These are phyloP conservation scores for Capillidium heterosporum DNA, from an alignment of 371 early-diverging fungal genomes.

Conservation along the genomic window DNA sequence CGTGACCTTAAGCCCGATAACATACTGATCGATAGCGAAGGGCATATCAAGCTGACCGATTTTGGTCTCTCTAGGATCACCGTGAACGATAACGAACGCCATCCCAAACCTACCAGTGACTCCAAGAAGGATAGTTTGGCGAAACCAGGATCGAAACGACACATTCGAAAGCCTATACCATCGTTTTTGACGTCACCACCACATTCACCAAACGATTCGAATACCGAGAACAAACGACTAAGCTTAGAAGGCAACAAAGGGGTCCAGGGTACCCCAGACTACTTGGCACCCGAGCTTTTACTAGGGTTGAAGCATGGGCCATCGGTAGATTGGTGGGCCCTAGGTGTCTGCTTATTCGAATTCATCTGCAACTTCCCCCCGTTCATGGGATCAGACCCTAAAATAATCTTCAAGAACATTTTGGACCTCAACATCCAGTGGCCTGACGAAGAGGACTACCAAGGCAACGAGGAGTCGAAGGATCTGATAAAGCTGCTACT, in stretches of 20 bases:
- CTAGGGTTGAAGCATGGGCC: slow-evolving; percentile 72
- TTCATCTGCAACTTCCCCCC: slow-evolving; percentile 78
- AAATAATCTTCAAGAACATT: slow-evolving; percentile 70
- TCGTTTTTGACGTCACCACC: slow-evolving; percentile 9
- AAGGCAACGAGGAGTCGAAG: slow-evolving; percentile 25
- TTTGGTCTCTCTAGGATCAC: slow-evolving; percentile 75
- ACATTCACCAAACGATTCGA: neutral
- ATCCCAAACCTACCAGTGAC: neutral
- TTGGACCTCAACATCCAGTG: slow-evolving; percentile 43
- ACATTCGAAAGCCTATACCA: slow-evolving; percentile 6
- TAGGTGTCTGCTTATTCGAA: slow-evolving; percentile 79
- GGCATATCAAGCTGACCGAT: slow-evolving; percentile 82
- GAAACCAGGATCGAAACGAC: slow-evolving; percentile 5
- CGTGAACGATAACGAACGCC: slow-evolving; percentile 13
- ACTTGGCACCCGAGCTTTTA: slow-evolving; percentile 89
- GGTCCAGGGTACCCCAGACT: slow-evolving; percentile 84
- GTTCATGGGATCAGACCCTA: slow-evolving; percentile 63
- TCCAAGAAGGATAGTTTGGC: neutral
- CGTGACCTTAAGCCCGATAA: slow-evolving; percentile 80
- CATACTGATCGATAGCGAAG: slow-evolving; percentile 55
- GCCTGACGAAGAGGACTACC: slow-evolving; percentile 41
- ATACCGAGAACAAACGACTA: too few relatives aligned
- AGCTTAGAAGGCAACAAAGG: too few relatives aligned
- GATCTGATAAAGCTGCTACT: slow-evolving; percentile 51
- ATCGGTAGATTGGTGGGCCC: slow-evolving; percentile 88